Conservation (phyloP, 1,139 yeast species). For the Yamadazyma friedrichii region DNA sequence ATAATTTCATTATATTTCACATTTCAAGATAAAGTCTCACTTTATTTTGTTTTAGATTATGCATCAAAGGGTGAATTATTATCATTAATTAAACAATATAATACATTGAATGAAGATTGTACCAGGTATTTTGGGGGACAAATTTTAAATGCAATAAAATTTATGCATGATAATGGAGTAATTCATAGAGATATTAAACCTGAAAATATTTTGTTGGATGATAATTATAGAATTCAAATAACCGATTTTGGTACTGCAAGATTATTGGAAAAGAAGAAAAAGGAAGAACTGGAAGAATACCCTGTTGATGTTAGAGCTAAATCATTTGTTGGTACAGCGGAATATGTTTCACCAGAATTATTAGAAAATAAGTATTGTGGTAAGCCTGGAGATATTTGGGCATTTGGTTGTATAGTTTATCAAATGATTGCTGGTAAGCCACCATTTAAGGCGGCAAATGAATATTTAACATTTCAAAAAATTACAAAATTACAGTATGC, state of each 20-base stretch:
- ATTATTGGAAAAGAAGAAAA: slow-evolving; percentile 48
- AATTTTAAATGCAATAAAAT: slow-evolving; percentile 61
- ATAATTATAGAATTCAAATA: slow-evolving; percentile 64
- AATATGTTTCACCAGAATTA: slow-evolving; percentile 74
- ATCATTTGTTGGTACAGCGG: slow-evolving; percentile 87
- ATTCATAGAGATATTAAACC: slow-evolving; percentile 83
- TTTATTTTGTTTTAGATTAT: slow-evolving; percentile 89
- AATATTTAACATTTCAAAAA: slow-evolving; percentile 61
- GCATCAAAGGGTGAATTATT: slow-evolving; percentile 93
- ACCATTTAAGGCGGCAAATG: slow-evolving; percentile 77
- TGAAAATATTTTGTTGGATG: slow-evolving; percentile 67
- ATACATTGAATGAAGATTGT: slow-evolving; percentile 75
- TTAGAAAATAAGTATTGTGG: slow-evolving; percentile 69
- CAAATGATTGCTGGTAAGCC: slow-evolving; percentile 78
- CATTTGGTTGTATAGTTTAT: slow-evolving; percentile 73
- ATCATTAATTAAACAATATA: slow-evolving; percentile 71
- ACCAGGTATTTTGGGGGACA: slow-evolving; percentile 70
- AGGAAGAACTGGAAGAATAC: slow-evolving; percentile 38
- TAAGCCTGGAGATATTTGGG: slow-evolving; percentile 79
- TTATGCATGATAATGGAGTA: slow-evolving; percentile 73
- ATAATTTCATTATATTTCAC: slow-evolving; percentile 87
- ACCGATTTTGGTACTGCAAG: slow-evolving; percentile 85
- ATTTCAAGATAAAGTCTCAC: slow-evolving; percentile 84
- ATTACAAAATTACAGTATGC: slow-evolving; percentile 57
- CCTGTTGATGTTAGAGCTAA: slow-evolving; percentile 54